These are phyloP conservation scores for Hanseniaspora singularis DNA, from an alignment of 805 yeast species.

Conservation along the genomic window DNA sequence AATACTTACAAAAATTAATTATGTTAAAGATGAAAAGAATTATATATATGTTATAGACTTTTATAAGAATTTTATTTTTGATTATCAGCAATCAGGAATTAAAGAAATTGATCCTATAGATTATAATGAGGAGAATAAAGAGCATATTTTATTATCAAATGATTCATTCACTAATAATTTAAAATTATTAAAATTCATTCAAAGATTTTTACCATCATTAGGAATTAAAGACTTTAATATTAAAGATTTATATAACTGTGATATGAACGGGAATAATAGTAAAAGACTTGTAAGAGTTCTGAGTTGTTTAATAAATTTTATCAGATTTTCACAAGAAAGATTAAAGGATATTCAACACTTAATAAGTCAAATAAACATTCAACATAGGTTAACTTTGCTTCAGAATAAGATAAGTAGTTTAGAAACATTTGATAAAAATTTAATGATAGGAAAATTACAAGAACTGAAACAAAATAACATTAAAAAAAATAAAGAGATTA, in stretches of 20 bases:
- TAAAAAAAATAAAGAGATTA: background rate
- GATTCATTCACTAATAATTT: background rate
- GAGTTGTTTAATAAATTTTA: constrained; percentile 13
- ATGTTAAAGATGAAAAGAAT: background rate
- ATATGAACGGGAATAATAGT: background rate
- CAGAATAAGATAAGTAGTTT: background rate
- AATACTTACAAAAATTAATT: background rate
- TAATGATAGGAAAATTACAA: background rate
- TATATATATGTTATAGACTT: background rate
- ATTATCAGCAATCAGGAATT: constrained; percentile 7
- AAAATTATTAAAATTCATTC: constrained; percentile 5
- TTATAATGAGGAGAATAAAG: background rate
- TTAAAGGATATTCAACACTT: constrained; percentile 7
- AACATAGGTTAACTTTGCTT: background rate
- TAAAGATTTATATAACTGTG: constrained; percentile 7
- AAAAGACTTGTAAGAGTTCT: constrained; percentile 4
- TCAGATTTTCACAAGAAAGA: constrained; percentile 14
- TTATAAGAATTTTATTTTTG: constrained; percentile 13
- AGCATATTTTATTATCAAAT: no score
- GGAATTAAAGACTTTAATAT: constrained; percentile 10
- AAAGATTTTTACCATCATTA: constrained; percentile 4
- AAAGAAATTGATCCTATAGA: background rate
- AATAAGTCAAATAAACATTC: constrained; percentile 3
- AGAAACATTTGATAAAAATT: background rate
- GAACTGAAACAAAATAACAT: background rate